phyloP scores from a whole-genome alignment of 2,329 filamentous ascomycete species.

The Neopestalotiopsis clavispora region DNA sequence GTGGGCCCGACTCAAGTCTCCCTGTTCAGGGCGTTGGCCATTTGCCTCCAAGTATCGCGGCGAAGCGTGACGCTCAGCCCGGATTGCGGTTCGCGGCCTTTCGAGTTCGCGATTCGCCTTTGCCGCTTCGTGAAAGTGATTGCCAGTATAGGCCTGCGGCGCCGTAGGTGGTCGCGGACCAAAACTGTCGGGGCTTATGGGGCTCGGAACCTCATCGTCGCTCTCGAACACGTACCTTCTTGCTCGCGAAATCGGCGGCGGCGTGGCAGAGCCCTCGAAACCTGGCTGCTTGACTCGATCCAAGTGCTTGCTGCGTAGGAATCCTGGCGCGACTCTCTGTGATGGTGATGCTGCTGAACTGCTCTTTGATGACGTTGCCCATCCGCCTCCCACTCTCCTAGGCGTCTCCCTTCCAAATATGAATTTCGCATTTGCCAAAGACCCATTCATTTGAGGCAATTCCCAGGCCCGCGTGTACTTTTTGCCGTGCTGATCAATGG shows the following conservation, averaged over 20 bases:
- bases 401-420: background rate
- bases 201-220: background rate
- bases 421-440: background rate
- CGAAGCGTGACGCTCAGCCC: background rate
- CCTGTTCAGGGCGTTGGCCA: background rate
- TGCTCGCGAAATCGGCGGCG: background rate
- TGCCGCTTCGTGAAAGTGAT: background rate
- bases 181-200: background rate
- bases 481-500: background rate
- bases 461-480: background rate
- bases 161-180: background rate
- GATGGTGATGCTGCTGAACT: background rate
- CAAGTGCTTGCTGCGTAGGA: background rate
- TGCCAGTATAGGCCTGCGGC: background rate
- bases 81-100: background rate
- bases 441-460: background rate
- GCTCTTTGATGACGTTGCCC: background rate
- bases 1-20: background rate
- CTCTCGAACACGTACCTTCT: conserved; percentile 3
- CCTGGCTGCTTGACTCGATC: background rate
- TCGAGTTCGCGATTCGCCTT: background rate
- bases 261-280: background rate
- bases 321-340: background rate
- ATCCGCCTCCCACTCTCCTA: background rate
- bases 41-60: background rate